Evolutionary conservation across 768 basidiomycete genomes (phyloP), one percentile per base, ranked within the genome.

Genomic region (Podaxis mareebaensis): DNA sequence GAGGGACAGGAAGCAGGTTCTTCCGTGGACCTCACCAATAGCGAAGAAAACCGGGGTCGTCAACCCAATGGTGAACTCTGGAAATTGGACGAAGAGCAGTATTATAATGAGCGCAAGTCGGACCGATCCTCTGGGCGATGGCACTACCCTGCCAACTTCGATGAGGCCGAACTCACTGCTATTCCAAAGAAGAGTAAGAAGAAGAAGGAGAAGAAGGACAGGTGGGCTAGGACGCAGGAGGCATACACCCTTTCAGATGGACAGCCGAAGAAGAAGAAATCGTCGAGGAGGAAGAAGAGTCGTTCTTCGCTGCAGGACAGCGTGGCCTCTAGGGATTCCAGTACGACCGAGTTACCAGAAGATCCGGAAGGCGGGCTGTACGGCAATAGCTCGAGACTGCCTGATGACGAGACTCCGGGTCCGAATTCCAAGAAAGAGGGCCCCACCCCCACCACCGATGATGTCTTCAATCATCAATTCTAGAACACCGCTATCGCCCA

Each of bases 131-230:
- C 81, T 28, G 83, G 87, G 17, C 81, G 92, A 61, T 95, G 93
- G 93, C 91, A 83, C 66, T 95, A 95, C 75, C 91, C 91, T 13
- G 88, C 92, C 66, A 92, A 93, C 72, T 92, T 94, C 69, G 86
- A 88, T 53, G 91, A 92, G 66, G 82, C 77, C 20, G 79, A 78
- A 28, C 69, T 77, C 24, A 70, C 73, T 33, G 74, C 75, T 49
- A 71, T 77, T 54, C 70, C 73, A 63, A 79, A 79, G 65, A 78
- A 79, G 60, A 77, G 75, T 66, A 84, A 79, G 75, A 89, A 85
- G 75, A 89, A 85, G 75, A 87, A 89, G 76, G 84, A 85, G 57
- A 94, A 93, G 83, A 93, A 94, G 74, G 93, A 95, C 69, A 80
- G 93, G 63, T 94, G 90, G 89, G 92, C 88, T 64, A 81, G 90